A percentile compares a stretch with the other conserved stretches of the same genome.
These are phyloP conservation scores for Geranium rotundifolium DNA, from an alignment of 345 rosid genomes.

Conservation along the genomic window DNA sequence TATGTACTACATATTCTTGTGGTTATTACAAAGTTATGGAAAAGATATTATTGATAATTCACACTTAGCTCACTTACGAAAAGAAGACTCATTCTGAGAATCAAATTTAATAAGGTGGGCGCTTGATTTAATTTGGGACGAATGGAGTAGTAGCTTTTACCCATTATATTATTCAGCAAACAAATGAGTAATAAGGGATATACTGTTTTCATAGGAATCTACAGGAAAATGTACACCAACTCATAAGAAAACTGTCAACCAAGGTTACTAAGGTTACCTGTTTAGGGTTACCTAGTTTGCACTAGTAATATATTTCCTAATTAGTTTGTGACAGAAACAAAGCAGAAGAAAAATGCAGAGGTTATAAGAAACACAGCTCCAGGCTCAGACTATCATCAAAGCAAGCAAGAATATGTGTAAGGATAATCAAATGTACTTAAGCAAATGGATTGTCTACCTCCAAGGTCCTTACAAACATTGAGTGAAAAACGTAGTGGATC, in stretches of 20 bases:
- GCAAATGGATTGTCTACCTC: slow-evolving; percentile 31
- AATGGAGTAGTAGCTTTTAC: background rate
- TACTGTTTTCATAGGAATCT: background rate
- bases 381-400: background rate
- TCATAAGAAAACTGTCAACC: background rate
- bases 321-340: background rate
- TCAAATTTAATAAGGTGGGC: no score
- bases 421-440: background rate
- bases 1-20: no score
- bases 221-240: background rate
- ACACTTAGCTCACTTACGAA: no score
- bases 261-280: no score
- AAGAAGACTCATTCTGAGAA: no score
- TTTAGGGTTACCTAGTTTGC: no score
- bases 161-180: background rate
- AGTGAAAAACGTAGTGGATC: slow-evolving; percentile 52
- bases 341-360: background rate
- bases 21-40: no score
- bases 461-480: slow-evolving; percentile 55
- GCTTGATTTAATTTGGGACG: no score
- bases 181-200: background rate
- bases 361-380: no score
- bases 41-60: no score
- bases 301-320: no score
- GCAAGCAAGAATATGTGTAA: background rate